Base-by-base conservation (phyloP, 1,139 yeast species). In the Geotrichum reessii region DNA sequence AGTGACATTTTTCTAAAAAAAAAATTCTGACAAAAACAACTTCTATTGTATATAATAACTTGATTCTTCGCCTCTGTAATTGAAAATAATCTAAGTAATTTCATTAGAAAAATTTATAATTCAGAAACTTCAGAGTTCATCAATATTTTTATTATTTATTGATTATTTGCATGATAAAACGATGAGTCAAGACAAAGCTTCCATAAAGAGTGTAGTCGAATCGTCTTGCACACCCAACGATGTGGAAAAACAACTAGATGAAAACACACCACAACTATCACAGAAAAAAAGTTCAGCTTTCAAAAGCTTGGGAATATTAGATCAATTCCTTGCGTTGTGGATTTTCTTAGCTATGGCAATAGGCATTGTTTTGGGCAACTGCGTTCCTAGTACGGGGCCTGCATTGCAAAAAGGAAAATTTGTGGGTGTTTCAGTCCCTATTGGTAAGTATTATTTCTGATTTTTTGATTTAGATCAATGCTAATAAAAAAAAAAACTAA, bases 401-500 rank as follows among this genome's bases (percentile, higher is more conserved):
- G 63, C 63, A 47, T 62, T 71, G 9, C 64, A 64, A 31, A 60
- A 61, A 28, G 70, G 69, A 21, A 58, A 65, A 25, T 67, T 70
- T 47, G 69, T 65, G 2, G 69, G 67, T 7, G 73, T 71, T n/a
- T 64, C 68, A 2, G 63, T 78, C 8, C 86, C 86, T 0, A 68
- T 82, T 28, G 50, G 55, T 53, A 53, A 21, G 55, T 12, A 8
- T 5, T 14, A 21, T 3, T 7, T 3, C 31, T 3, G 3, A 3
- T 5, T 4, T 22, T 37, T 8, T 33, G 8, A 11, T 1, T 14
- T n/a, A 3, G 31, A 9, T 9, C 19, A 9, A 3, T 4, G 21
- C 12, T 50, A 2, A n/a, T 22, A n/a, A n/a, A n/a, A n/a, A n/a
- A 6, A 14, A 25, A 22, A 33, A 8, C 14, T 25, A 1, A 3